Conservation (phyloP, 169 alveolate species). For the Plasmodium reichenowi region DNA sequence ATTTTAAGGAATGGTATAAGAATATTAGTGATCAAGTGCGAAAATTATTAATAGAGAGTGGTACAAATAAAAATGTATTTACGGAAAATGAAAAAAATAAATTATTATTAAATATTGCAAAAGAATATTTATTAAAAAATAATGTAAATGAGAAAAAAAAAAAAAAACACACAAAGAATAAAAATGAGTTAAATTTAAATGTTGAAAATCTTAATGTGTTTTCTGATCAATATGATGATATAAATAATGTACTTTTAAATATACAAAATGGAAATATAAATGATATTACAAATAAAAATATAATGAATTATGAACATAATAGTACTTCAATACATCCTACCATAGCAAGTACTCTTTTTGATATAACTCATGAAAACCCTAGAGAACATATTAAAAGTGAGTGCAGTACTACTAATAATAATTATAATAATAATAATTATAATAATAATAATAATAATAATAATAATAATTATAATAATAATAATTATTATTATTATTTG, state of each 20-base stretch:
- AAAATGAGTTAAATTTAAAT: conserved; percentile 2
- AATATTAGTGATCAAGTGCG: background rate
- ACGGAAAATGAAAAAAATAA: conserved; percentile 1
- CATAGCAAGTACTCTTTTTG: too few relatives aligned
- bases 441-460: conserved; percentile 6
- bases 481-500: background rate
- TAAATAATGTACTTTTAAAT: conserved; percentile 21
- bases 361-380: background rate
- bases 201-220: conserved; percentile 10
- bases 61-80: background rate
- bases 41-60: conserved; percentile 3
- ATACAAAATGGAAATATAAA: background rate
- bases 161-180: conserved; percentile 11
- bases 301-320: too few relatives aligned
- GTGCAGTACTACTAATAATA: background rate
- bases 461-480: conserved; percentile 2
- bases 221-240: conserved; percentile 16
- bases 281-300: background rate
- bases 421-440: conserved; percentile 8
- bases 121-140: conserved; percentile 18
- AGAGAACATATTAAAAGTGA: background rate
- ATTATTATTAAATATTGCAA: background rate
- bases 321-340: too few relatives aligned
- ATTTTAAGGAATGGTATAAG: conserved; percentile 1
- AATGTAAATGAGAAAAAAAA: background rate